Conservation (phyloP, 148 eudicot genomes). For the Pouteria glomerata region DNA sequence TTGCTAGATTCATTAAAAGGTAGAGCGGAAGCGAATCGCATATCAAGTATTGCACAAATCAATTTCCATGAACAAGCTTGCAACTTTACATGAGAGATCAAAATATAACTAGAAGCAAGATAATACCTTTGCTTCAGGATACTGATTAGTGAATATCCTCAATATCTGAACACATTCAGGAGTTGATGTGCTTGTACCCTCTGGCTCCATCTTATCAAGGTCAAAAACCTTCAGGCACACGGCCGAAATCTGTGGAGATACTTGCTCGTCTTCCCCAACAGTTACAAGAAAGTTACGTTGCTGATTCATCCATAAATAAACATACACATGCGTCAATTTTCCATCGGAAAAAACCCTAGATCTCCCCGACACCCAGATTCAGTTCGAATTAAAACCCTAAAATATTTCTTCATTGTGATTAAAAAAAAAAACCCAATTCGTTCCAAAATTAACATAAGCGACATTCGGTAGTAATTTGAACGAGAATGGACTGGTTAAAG, state of each 20-base stretch:
- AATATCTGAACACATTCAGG: constrained; percentile 90
- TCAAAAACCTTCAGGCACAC: constrained; percentile 88
- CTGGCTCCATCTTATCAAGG: constrained; percentile 78
- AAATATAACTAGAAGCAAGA: constrained; percentile 1
- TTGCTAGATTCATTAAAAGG: background rate
- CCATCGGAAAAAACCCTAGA: background rate
- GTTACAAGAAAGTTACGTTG: constrained; percentile 89
- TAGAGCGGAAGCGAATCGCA: background rate
- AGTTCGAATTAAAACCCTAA: background rate
- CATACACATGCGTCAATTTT: background rate
- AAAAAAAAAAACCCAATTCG: background rate
- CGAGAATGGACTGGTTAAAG: background rate
- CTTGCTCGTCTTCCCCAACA: constrained; percentile 89
- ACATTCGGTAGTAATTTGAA: background rate
- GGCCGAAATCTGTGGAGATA: constrained; percentile 59
- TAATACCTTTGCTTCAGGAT: constrained; percentile 82
- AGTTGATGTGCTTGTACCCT: constrained; percentile 66
- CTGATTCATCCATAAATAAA: constrained; percentile 33
- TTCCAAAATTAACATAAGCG: too few relatives aligned
- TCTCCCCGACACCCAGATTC: background rate
- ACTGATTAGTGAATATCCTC: constrained; percentile 88
- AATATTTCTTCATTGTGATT: background rate
- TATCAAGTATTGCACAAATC: background rate
- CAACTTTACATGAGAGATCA: background rate
- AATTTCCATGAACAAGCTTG: background rate